phyloP scores from a whole-genome alignment of 2,329 filamentous ascomycete species.

The Hortaea werneckii region DNA sequence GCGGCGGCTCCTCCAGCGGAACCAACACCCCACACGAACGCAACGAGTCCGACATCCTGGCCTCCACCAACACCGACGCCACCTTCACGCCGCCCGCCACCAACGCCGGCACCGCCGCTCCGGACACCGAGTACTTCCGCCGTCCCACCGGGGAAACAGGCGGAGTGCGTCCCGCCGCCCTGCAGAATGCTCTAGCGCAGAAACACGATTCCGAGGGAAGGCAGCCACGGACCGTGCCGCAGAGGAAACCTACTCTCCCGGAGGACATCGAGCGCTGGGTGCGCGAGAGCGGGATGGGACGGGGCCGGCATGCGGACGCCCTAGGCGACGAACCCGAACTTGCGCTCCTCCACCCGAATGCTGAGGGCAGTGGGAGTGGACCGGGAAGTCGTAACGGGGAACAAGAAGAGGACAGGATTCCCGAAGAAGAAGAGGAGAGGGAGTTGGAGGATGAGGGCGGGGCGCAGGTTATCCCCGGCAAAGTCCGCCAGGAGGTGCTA shows the following conservation, averaged over 20 bases:
- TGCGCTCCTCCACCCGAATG: too few species aligned
- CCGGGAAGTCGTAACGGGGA: too few species aligned
- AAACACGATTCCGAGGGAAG: too few species aligned
- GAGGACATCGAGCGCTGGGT: constrained; percentile 33
- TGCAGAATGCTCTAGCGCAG: too few species aligned
- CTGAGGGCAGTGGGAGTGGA: too few species aligned
- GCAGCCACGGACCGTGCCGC: constrained; percentile 19
- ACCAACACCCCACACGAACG: neutral
- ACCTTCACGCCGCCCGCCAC: neutral
- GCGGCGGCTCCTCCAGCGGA: neutral
- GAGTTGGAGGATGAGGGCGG: constrained; percentile 5
- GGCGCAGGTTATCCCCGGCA: too few species aligned
- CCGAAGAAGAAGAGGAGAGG: constrained; percentile 15
- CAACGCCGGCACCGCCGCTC: too few species aligned
- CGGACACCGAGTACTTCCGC: constrained; percentile 14
- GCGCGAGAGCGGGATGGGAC: constrained; percentile 38
- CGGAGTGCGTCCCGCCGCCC: too few species aligned
- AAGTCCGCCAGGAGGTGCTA: too few species aligned
- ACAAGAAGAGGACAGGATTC: constrained; percentile 13
- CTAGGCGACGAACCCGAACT: constrained; percentile 40
- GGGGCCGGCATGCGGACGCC: constrained; percentile 34
- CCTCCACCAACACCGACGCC: constrained; percentile 3
- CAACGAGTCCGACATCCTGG: neutral
- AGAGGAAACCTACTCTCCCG: constrained; percentile 33
- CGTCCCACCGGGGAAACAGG: too few species aligned